Evolutionary conservation across 164 flowering plant species (phyloP).

Genomic region (Litsea cubeba): DNA sequence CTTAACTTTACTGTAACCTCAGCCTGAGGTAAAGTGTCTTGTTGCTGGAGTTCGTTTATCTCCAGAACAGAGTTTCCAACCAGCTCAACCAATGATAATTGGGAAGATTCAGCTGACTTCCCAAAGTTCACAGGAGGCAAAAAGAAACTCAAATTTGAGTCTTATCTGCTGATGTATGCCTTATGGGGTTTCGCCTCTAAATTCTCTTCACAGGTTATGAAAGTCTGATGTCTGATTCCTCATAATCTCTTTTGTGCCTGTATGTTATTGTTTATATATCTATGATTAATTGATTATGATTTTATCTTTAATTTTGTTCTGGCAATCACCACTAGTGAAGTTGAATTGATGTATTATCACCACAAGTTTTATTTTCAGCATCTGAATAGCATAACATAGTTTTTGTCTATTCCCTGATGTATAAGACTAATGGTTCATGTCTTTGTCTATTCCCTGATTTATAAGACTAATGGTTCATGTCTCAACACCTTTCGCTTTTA

Average conservation of each 20-base stretch:
- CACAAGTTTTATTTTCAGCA: neutral
- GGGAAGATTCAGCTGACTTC: neutral
- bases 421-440: neutral
- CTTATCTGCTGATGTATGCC: neutral
- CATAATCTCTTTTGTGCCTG: neutral
- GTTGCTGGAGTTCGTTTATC: neutral
- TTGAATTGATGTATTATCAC: neutral
- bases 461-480: neutral
- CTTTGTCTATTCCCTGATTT: neutral
- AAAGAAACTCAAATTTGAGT: neutral
- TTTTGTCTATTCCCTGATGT: neutral
- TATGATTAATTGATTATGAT: neutral
- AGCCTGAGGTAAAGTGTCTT: neutral
- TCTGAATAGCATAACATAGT: neutral
- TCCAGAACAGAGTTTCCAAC: neutral
- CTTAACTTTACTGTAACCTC: neutral
- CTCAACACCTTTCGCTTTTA: neutral
- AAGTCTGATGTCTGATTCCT: neutral
- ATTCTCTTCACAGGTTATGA: neutral
- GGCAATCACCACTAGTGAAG: neutral
- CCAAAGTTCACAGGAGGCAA: neutral
- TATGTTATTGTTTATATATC: neutral
- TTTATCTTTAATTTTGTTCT: neutral
- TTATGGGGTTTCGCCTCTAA: too few relatives aligned
- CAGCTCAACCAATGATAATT: neutral